Percentiles rank a stretch among this genome's conserved stretches.
Conservation (phyloP, 495 filamentous ascomycete species). For the Astrothelium subdiscretum region DNA sequence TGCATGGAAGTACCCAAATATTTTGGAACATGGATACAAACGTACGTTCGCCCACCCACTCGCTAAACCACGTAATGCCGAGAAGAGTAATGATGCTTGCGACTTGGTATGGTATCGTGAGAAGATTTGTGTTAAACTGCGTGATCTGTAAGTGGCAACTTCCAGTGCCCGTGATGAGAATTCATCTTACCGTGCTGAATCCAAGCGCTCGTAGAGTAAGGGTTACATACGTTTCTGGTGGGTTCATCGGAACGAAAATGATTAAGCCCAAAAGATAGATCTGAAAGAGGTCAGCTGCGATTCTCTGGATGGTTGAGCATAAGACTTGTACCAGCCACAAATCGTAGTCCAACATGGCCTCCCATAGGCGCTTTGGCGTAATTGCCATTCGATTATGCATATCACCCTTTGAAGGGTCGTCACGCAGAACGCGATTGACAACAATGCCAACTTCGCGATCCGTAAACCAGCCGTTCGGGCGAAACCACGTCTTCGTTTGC, state of each 20-base stretch:
- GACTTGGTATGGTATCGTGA: conserved; percentile 29
- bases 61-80: conserved; percentile 30
- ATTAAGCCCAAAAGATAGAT: conserved; percentile 39
- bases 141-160: neutral
- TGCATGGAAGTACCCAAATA: conserved; percentile 36
- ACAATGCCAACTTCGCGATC: conserved; percentile 48
- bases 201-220: conserved; percentile 32
- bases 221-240: conserved; percentile 32
- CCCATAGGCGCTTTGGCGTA: conserved; percentile 33
- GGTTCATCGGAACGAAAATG: conserved; percentile 37
- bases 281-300: neutral
- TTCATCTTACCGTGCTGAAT: conserved; percentile 23
- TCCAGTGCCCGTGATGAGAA: neutral
- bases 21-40: conserved; percentile 35
- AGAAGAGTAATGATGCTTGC: conserved; percentile 35
- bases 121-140: conserved; percentile 34
- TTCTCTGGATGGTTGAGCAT: neutral
- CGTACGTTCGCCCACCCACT: conserved; percentile 35
- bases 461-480: conserved; percentile 49
- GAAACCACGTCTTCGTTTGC: conserved; percentile 43
- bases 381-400: conserved; percentile 53
- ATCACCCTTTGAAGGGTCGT: conserved; percentile 51
- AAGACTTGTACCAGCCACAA: conserved; percentile 35
- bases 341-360: conserved; percentile 41
- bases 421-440: conserved; percentile 50